A percentile compares a stretch with the other conserved stretches of the same genome.
phyloP scores from a whole-genome alignment of 2,329 filamentous ascomycete species.

The Malbranchea cinnamomea region DNA sequence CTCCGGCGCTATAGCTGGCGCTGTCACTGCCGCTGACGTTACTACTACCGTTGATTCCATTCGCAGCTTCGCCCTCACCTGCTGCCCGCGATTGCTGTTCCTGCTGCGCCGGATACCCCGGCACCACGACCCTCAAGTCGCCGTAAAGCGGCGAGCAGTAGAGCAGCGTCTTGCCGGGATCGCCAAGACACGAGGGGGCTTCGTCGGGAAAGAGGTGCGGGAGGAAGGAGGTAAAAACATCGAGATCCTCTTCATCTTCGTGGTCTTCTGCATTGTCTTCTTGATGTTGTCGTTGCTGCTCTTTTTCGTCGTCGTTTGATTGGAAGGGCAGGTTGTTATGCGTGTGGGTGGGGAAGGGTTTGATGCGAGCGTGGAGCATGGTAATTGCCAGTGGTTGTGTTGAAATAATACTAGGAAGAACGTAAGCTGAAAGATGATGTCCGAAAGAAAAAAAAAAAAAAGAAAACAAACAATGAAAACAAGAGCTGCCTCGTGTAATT shows the following conservation, averaged over 20 bases:
- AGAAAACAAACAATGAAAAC: background rate
- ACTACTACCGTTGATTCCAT: too few relatives aligned
- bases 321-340: background rate
- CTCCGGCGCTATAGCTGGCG: slow-evolving; percentile 6
- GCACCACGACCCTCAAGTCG: slow-evolving; percentile 25
- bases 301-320: background rate
- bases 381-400: slow-evolving; percentile 35
- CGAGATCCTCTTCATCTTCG: slow-evolving; percentile 27
- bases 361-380: slow-evolving; percentile 20
- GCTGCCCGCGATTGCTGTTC: too few relatives aligned
- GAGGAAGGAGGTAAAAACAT: slow-evolving; percentile 40
- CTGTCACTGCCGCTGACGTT: background rate
- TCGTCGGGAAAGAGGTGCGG: slow-evolving; percentile 43
- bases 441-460: slow-evolving; percentile 13
- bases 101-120: slow-evolving; percentile 27
- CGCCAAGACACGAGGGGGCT: slow-evolving; percentile 38
- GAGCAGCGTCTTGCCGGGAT: slow-evolving; percentile 34
- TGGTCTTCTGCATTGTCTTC: slow-evolving; percentile 9
- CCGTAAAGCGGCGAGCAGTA: slow-evolving; percentile 33
- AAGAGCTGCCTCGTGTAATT: too few relatives aligned
- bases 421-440: slow-evolving; percentile 32
- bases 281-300: background rate
- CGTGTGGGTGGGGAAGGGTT: slow-evolving; percentile 1
- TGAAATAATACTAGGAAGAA: slow-evolving; percentile 32
- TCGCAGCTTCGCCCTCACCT: slow-evolving; percentile 2